Evolutionary conservation across 78 protist species (phyloP).

Genomic region (Planoprotostelium fungivorum): DNA sequence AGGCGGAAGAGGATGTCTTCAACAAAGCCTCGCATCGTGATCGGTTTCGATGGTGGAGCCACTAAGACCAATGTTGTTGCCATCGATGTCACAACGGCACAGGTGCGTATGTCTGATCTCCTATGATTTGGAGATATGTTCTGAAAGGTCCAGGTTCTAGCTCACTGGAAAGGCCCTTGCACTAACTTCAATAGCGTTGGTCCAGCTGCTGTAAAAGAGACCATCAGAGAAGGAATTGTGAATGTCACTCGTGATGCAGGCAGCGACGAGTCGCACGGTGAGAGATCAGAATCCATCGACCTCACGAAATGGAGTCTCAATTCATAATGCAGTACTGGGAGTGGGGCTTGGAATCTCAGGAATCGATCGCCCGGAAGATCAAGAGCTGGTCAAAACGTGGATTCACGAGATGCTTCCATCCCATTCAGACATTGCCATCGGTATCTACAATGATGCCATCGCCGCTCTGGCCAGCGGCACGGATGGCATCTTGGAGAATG

Average conservation of each 20-base stretch:
- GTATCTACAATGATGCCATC: constrained; percentile 28
- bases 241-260: not conserved
- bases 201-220: constrained; percentile 17
- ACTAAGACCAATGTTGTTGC: constrained; percentile 42
- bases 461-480: constrained; percentile 36
- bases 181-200: constrained; percentile 58
- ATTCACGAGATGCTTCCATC: not conserved
- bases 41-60: constrained; percentile 63
- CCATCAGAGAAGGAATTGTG: constrained; percentile 32
- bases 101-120: not conserved
- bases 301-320: not conserved
- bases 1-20: not conserved
- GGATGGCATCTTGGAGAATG: constrained; percentile 18
- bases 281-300: not conserved
- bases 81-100: not conserved
- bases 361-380: constrained; percentile 44
- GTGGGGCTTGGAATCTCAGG: constrained; percentile 55
- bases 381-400: constrained; percentile 20
- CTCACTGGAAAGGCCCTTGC: constrained; percentile 8
- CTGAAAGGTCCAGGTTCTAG: constrained; percentile 27
- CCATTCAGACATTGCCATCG: not conserved
- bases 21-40: constrained; percentile 8
- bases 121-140: no score
- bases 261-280: not conserved
- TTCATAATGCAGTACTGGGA: constrained; percentile 2